phyloP scores from a whole-genome alignment of 495 filamentous ascomycete species.

The Elasticomyces elasticus region DNA sequence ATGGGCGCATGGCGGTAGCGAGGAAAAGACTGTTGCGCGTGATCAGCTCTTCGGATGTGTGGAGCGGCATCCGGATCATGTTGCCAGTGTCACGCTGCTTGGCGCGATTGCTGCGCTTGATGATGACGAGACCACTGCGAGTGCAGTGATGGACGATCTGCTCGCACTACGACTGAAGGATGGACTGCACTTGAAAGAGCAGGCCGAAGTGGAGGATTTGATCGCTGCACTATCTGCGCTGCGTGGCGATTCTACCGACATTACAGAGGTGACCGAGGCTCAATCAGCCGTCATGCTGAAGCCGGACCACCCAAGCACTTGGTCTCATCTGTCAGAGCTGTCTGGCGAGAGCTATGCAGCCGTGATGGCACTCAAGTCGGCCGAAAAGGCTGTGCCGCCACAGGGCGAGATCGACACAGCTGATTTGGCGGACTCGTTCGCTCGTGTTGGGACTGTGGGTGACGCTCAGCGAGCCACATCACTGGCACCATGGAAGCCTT shows the following conservation, averaged over 20 bases:
- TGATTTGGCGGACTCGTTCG: conserved; percentile 65
- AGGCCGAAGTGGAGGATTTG: conserved; percentile 46
- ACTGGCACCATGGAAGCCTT: conserved; percentile 65
- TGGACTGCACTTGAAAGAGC: conserved; percentile 38
- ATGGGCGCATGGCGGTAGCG: conserved; percentile 76
- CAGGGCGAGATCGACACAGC: conserved; percentile 53
- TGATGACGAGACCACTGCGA: conserved; percentile 61
- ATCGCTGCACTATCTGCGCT: conserved; percentile 45
- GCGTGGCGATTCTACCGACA: conserved; percentile 18
- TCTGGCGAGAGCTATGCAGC: conserved; percentile 49
- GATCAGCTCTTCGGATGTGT: conserved; percentile 72
- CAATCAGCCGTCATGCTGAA: conserved; percentile 9
- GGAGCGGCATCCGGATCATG: conserved; percentile 59
- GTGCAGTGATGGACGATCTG: conserved; percentile 73
- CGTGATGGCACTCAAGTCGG: conserved; percentile 72
- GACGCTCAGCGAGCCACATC: conserved; percentile 72
- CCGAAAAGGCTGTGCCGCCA: conserved; percentile 61
- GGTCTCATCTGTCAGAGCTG: conserved; percentile 40
- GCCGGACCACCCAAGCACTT: conserved; percentile 4
- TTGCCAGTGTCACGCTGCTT: conserved; percentile 66
- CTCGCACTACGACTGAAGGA: conserved; percentile 57
- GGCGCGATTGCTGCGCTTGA: conserved; percentile 77
- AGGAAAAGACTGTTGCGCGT: conserved; percentile 62
- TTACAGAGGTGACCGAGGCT: conserved; percentile 22
- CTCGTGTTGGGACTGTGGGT: conserved; percentile 56